Conservation (phyloP, 176 grass and related monocot species). For the Oryza rufipogon region DNA sequence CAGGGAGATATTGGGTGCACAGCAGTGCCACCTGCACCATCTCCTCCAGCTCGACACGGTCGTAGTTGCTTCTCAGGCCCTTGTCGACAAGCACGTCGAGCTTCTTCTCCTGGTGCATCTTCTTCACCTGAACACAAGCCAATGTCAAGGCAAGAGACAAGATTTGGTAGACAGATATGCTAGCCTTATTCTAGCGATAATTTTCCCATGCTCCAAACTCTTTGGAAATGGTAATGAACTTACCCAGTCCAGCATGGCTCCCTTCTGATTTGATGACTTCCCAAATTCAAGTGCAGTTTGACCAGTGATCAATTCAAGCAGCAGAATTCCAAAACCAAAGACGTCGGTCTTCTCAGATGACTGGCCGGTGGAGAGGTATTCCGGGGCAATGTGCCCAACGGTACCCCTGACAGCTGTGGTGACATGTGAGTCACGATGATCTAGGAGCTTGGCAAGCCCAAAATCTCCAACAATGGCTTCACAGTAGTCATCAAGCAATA, state of each 20-base stretch:
- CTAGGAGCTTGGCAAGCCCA: conserved; percentile 84
- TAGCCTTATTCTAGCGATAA: neutral
- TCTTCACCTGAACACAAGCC: conserved; percentile 69
- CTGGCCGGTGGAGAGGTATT: conserved; percentile 88
- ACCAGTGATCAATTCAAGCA: conserved; percentile 81
- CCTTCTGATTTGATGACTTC: conserved; percentile 84
- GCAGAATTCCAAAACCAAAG: conserved; percentile 82
- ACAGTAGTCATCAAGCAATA: conserved; percentile 71
- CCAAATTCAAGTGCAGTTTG: conserved; percentile 81
- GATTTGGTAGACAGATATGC: neutral
- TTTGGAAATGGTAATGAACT: conserved; percentile 32
- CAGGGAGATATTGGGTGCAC: conserved; percentile 81
- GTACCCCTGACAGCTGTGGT: conserved; percentile 85
- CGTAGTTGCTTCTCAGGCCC: conserved; percentile 61
- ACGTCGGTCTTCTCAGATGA: conserved; percentile 94
- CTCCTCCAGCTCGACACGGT: conserved; percentile 78
- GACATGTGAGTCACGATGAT: conserved; percentile 82
- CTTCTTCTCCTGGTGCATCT: conserved; percentile 83
- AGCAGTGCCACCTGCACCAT: conserved; percentile 83
- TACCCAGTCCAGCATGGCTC: conserved; percentile 94
- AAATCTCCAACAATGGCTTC: conserved; percentile 87
- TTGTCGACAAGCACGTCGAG: conserved; percentile 78
- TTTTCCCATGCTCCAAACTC: neutral
- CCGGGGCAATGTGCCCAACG: conserved; percentile 83
- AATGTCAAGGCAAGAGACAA: conserved; percentile 9